phyloP scores from a whole-genome alignment of 768 basidiomycete species.

The Mycena crocata region DNA sequence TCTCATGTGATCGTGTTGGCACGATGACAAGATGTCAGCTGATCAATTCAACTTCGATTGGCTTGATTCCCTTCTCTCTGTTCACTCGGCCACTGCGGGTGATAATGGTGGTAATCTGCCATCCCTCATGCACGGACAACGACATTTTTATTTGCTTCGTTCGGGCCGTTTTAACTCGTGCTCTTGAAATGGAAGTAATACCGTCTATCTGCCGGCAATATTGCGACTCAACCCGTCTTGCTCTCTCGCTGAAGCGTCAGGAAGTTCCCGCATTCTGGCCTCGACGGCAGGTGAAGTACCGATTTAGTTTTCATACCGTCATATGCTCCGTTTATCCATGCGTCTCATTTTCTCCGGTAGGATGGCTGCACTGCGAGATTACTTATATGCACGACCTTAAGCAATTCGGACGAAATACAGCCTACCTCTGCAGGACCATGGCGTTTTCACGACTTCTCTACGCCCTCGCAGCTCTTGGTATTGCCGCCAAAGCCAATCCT shows the following conservation, averaged over 20 bases:
- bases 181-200: background rate
- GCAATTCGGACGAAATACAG: background rate
- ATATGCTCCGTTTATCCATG: conserved; percentile 17
- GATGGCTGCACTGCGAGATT: background rate
- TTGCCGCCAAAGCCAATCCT: background rate
- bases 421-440: conserved; percentile 12
- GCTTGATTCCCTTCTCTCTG: conserved; percentile 12
- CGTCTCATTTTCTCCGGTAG: conserved; percentile 6
- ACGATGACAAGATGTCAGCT: background rate
- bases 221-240: conserved; percentile 1
- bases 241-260: background rate
- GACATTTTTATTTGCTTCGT: background rate
- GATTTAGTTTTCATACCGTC: conserved; percentile 7
- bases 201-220: conserved; percentile 20
- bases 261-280: conserved; percentile 19
- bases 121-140: background rate
- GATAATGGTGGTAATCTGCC: background rate
- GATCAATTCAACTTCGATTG: conserved; percentile 15
- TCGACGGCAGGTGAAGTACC: background rate
- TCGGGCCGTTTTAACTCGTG: background rate
- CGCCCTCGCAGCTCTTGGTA: conserved; percentile 5
- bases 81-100: background rate
- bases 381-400: background rate
- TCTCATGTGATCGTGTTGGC: conserved; percentile 22
- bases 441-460: conserved; percentile 2